Evolutionary conservation across 164 flowering plant species (phyloP), one percentile per base, ranked within the genome.

Genomic region (Macadamia integrifolia): DNA sequence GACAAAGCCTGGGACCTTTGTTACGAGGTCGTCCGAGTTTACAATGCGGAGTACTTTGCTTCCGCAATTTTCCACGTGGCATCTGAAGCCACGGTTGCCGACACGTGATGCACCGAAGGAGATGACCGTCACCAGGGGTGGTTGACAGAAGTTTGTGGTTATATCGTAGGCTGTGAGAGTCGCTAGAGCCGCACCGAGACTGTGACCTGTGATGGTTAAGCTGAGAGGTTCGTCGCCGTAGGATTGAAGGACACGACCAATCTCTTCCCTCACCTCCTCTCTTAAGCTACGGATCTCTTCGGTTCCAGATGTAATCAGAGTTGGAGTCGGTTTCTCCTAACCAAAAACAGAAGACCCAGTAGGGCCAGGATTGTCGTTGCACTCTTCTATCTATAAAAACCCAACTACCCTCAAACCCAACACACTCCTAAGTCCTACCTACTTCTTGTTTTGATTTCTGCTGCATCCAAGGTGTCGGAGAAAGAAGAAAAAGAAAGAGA

Each of bases 51-150:
- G 79, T 13, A 89, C 75, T 50, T 80, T 87, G 8, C 79, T 77
- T 1, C 88, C 88, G 15, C 66, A 69, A 32, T 73, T 71, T 55
- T 89, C 88, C 32, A 88, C 65, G 18, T 70, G 75, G 29, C 60
- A 53, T 3, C 83, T 29, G 63, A 89, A 89, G 67, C 69, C 74
- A 11, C 59, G 65, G 78, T 89, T 80, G 0, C 94, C 94, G 0
- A 89, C 88, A 2, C 94, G 87, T 0, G 94, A 91, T 14, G 88
- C 90, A 1, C 88, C 94, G 66, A 87, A 89, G 10, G 94, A 89
- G 3, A 87, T 65, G 8, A 89, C 91, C 0, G 90, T 83, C 63
- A 84, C 86, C 10, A 77, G n/a, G 9, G 85, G 87, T 0, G 76
- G 35, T 3, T 64, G 68, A 10, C 65, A 60, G 62, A 87, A 82